These are phyloP conservation scores for Termitomyces sp. DNA, from an alignment of 768 basidiomycete genomes.

Conservation along the genomic window DNA sequence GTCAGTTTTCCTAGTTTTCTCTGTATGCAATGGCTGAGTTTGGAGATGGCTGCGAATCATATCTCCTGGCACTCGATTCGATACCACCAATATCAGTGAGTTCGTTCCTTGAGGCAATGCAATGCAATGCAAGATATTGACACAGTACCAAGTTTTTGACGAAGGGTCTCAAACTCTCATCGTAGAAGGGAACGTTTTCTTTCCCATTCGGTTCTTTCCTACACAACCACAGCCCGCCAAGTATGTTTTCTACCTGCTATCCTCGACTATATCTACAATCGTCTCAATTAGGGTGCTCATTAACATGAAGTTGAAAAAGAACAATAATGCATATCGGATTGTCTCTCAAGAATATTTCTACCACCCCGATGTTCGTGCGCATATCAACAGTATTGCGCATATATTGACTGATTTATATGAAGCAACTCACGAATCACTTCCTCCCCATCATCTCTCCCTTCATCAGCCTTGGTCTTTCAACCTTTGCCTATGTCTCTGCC, in stretches of 20 bases:
- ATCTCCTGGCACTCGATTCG: conserved; percentile 43
- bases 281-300: conserved; percentile 35
- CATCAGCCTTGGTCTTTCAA: conserved; percentile 12
- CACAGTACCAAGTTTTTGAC: conserved; percentile 41
- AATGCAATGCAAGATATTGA: neutral
- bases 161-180: conserved; percentile 31
- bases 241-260: conserved; percentile 23
- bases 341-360: conserved; percentile 46
- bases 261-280: neutral
- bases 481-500: conserved; percentile 14
- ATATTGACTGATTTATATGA: conserved; percentile 1
- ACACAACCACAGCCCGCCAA: conserved; percentile 39
- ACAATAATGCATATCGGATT: conserved; percentile 38
- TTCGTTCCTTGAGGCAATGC: neutral
- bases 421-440: conserved; percentile 20
- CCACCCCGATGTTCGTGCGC: conserved; percentile 22
- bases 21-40: neutral
- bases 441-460: conserved; percentile 18
- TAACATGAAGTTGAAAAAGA: conserved; percentile 46
- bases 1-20: conserved; percentile 22
- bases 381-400: neutral
- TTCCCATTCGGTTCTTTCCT: conserved; percentile 46
- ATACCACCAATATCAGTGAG: conserved; percentile 41
- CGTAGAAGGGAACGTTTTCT: conserved; percentile 50
- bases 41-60: conserved; percentile 60